Base-by-base conservation (phyloP, 257 asterid species). In the Nicotiana knightiana region DNA sequence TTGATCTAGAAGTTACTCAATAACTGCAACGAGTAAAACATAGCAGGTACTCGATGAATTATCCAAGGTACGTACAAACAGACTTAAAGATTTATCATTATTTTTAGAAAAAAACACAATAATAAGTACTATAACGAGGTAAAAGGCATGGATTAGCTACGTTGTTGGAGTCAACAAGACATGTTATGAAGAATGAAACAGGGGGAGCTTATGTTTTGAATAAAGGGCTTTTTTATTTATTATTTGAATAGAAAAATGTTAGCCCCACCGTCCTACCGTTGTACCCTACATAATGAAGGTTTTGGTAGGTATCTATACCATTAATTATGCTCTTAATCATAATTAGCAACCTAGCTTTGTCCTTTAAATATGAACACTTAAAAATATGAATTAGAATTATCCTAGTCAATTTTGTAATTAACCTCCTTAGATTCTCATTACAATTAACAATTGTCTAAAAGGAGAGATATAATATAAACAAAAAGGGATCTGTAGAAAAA, bases 141-240 rank as follows among this genome's bases (percentile, higher is more conserved):
- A n/a, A 35, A 67, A 35, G 2, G n/a, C 12, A 21, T 43, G 17
- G n/a, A 70, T 43, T 70, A 21, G 12, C 78, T 43, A 43, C 0
- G 54, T n/a, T 55, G 82, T 70, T 78, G 84, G 84, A 3, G 84
- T 71, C n/a, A 67, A 71, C 76, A 57, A 73, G 70, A 82, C 85
- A 64, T 80, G 86, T 83, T 39, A 68, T 67, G 15, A 48, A 79
- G 28, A 67, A 68, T 43, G 83, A 79, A 83, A 77, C 83, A 48
- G 51, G 35, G 35, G 15, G 39, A 26, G 43, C 4, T 48, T 48
- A 6, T 71, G 21, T 71, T 43, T 46, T 71, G 33, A 71, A 46
- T 71, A 70, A 81, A 80, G 24, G 35, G 9, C 9, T 1, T 43
- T 46, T 35, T 35, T 35, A 35, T 35, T 39, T 43, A 43, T 43